Base-by-base conservation (phyloP, 371 early-diverging fungal genomes). In the Rhizopus microsporus region DNA sequence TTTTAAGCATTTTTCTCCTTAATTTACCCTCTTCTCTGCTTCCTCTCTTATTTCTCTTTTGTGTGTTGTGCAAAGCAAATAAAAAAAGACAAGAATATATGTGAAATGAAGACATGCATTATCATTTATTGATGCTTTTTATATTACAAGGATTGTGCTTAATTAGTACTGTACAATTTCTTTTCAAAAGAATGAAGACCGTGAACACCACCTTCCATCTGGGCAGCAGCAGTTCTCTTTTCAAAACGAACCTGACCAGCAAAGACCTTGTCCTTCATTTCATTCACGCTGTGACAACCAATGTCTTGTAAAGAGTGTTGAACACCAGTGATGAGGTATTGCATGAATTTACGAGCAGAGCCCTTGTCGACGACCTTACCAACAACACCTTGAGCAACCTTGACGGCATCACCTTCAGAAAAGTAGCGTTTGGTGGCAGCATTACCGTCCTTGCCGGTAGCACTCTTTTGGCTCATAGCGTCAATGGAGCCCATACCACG, bases 381-480 rank as follows among this genome's bases (percentile, higher is more conserved):
- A 17, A 95, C 85, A 15, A 94, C 94, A 64, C 98, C 98, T 76
- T 98, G 98, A 16, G 98, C 97, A n/a, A 98, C 98, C 85, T 98
- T 98, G 83, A 96, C 88, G 53, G 84, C 86, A 83, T 94, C 95
- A 30, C 85, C 85, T 75, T 98, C 97, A 49, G 90, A 90, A 75
- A 92, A 98, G 80, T 97, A 98, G 60, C 98, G 92, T 71, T 94
- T 93, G 65, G 87, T 85, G 31, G 91, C 87, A 13, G 90, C 91
- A 62, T 90, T 89, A 10, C 82, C 85, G 39, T 79, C 82, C 54
- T 80, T 78, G 57, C 77, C 76, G 33, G 45, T 75, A 51, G 75
- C 78, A 30, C 58, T 56, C 12, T 80, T 85, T 71, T 87, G 89
- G 73, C 88, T 94, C 97, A 97, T 97, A 44, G 97, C 96, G 69